Evolutionary conservation across 2,329 filamentous ascomycete species (phyloP).

Genomic region (Talaromyces sp.): DNA sequence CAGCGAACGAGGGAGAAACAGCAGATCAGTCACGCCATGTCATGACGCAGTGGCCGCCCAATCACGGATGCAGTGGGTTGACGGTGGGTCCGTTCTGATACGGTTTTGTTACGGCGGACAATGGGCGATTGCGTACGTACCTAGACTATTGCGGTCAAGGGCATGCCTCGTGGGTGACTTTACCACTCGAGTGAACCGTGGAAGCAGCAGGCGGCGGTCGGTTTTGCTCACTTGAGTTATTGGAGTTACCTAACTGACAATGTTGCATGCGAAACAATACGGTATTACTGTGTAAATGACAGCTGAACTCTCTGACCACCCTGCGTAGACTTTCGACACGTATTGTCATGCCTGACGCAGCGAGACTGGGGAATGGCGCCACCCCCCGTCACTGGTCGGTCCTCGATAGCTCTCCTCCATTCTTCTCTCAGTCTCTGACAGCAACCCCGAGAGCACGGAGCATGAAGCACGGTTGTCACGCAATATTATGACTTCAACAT

Average conservation of each 20-base stretch:
- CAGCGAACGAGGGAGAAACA: slow-evolving; percentile 25
- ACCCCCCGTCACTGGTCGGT: not conserved
- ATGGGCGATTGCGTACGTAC: slow-evolving; percentile 7
- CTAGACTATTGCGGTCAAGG: slow-evolving; percentile 16
- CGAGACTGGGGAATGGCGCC: slow-evolving; percentile 12
- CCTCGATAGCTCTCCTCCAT: not conserved
- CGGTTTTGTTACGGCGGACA: slow-evolving; percentile 20
- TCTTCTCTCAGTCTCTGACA: not conserved
- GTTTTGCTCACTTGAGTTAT: not conserved
- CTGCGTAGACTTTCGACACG: not conserved
- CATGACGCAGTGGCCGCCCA: slow-evolving; percentile 19
- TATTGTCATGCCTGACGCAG: slow-evolving; percentile 1
- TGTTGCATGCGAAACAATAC: not conserved
- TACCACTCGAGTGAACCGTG: not conserved
- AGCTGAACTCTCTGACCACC: not conserved
- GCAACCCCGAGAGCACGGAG: not conserved
- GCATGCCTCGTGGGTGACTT: slow-evolving; percentile 10
- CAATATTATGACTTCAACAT: slow-evolving; percentile 2
- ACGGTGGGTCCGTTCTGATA: slow-evolving; percentile 17
- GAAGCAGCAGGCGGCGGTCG: not conserved
- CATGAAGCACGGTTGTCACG: not conserved
- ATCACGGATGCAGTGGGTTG: slow-evolving; percentile 13
- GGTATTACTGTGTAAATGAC: not conserved
- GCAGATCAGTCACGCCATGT: slow-evolving; percentile 15
- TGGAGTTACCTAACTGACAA: not conserved